Evolutionary conservation across 192 early-diverging fungal genomes (phyloP), one percentile per base, ranked within the genome.

Genomic region (Kappamyces sp.): DNA sequence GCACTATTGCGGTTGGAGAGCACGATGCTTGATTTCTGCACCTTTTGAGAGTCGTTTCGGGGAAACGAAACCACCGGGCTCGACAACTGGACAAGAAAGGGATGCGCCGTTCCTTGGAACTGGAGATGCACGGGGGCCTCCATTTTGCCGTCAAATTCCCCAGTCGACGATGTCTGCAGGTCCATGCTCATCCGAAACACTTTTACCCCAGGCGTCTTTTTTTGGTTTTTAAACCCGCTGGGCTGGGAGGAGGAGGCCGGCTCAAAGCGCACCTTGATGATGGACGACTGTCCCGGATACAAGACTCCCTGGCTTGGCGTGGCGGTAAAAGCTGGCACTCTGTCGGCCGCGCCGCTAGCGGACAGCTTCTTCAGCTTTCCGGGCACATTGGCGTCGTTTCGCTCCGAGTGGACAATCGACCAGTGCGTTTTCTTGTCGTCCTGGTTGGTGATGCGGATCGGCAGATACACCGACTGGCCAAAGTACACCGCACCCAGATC

Each of bases 401-500:
- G 66, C 3, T 70, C 71, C 4, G 72, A 63, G 34, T 70, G 66
- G 3, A 66, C 74, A 22, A 78, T 72, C 3, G 67, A 72, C 76
- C 76, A 78, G 15, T 57, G 41, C 8, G 70, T 30, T 6, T 47
- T 22, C 6, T 2, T 59, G 5, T 49, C 36, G 8, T 59, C 55
- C 1, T 61, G 59, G 63, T 78, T 78, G 51, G 72, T 67, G 8
- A 78, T 49, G 40, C 47, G 57, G 9, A 67, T 43, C 5, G 51
- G 61, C 6, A 78, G 47, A 15, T 46, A 36, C 9, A 70, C 76
- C 4, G 29, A 32, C 61, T 74, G 76, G 1, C 60, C 63, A 60
- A 65, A 78, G 52, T 74, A 72, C 7, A 78, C 59, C 2, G 57
- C 40, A 7, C 72, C 76, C 62, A 78, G 74, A 38, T 70, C 15